Percentiles rank a stretch among this genome's conserved stretches.
These are phyloP conservation scores for Kluyveromyces marxianus DNA, from an alignment of 1,139 yeast species.

Conservation along the genomic window DNA sequence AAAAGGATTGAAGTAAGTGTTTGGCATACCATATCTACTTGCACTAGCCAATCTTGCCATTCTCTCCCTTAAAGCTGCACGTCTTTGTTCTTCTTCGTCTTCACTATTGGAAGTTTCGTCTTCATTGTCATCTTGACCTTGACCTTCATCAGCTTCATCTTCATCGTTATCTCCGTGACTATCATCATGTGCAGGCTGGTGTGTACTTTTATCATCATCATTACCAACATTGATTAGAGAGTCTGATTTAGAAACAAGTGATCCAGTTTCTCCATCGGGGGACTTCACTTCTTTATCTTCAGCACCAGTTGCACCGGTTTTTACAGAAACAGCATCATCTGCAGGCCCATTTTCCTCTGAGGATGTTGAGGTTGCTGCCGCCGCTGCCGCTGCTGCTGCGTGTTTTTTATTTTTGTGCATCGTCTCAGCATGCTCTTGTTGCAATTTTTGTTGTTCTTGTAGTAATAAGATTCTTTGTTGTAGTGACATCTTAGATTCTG, in stretches of 20 bases:
- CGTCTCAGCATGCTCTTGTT: conserved; percentile 56
- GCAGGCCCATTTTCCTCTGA: too few relatives aligned
- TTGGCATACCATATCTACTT: conserved; percentile 71
- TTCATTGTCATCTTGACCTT: conserved; percentile 27
- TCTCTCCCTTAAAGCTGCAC: conserved; percentile 77
- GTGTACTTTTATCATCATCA: background rate
- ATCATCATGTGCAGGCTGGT: background rate
- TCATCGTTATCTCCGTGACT: background rate
- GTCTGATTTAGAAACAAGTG: background rate
- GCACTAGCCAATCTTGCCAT: conserved; percentile 96
- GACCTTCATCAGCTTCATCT: conserved; percentile 7
- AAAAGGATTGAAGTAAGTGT: conserved; percentile 57
- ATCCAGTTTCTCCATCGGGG: too few relatives aligned
- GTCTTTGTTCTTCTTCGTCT: conserved; percentile 72
- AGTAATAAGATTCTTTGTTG: conserved; percentile 80
- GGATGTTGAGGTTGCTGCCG: too few relatives aligned
- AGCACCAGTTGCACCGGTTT: too few relatives aligned
- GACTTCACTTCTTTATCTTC: too few relatives aligned
- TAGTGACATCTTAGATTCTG: conserved; percentile 43
- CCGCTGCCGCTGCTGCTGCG: background rate
- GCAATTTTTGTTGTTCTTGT: conserved; percentile 76
- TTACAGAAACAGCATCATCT: too few relatives aligned
- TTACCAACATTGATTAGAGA: too few relatives aligned
- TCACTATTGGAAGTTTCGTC: conserved; percentile 43
- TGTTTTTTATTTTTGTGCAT: conserved; percentile 7